Percentiles rank a stretch among this genome's conserved stretches.
phyloP scores from a whole-genome alignment of 208 protist genomes.

The Crithidia brevicula region DNA sequence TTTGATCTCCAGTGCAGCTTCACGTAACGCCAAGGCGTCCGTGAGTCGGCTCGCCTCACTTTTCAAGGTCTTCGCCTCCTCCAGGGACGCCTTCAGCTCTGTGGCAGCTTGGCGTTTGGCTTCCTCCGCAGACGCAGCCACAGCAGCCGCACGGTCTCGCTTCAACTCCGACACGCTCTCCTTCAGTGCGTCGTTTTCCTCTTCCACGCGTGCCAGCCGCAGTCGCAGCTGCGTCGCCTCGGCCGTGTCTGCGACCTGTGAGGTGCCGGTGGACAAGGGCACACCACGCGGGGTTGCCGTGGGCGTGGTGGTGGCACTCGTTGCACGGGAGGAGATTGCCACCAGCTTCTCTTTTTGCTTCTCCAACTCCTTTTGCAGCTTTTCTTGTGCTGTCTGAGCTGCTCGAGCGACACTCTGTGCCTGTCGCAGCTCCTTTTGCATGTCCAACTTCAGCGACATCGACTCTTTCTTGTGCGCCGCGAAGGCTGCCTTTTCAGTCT shows the following conservation, averaged over 20 bases:
- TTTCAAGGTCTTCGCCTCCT: background rate
- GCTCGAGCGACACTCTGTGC: constrained; percentile 2
- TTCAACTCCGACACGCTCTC: constrained; percentile 25
- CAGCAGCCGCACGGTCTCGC: background rate
- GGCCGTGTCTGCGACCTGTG: background rate
- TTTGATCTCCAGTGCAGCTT: background rate
- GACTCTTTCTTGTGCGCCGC: constrained; percentile 5
- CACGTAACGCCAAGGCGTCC: background rate
- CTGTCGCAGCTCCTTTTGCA: constrained; percentile 26
- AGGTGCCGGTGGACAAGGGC: background rate
- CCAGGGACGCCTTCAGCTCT: background rate
- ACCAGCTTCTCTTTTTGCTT: constrained; percentile 22
- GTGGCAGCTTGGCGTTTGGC: background rate
- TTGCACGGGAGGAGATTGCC: background rate
- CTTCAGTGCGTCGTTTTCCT: constrained; percentile 8
- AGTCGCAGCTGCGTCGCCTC: constrained; percentile 10
- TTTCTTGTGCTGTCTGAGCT: constrained; percentile 20
- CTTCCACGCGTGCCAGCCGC: constrained; percentile 10
- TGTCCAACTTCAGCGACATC: background rate
- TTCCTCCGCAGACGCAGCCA: background rate
- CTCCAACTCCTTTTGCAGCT: constrained; percentile 26
- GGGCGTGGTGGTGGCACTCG: constrained; percentile 10
- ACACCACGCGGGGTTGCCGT: constrained; percentile 3
- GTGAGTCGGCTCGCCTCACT: background rate
- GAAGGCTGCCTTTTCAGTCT: constrained; percentile 23